Evolutionary conservation across 129 eudicot genomes (phyloP).

Genomic region (Lactuca saligna): DNA sequence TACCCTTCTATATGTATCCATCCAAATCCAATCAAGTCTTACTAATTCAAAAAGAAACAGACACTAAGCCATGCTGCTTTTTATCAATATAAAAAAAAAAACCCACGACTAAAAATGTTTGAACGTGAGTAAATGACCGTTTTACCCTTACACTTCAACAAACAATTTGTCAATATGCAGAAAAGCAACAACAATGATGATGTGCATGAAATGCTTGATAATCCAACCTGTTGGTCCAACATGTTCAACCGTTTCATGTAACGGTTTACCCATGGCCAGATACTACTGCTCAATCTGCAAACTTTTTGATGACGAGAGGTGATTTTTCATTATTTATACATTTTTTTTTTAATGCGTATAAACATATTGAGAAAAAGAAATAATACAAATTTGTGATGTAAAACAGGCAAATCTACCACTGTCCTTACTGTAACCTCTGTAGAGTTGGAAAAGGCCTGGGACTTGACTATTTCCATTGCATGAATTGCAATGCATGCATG

Average conservation of each 20-base stretch:
- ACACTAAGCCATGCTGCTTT: too few species aligned
- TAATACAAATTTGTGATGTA: background rate
- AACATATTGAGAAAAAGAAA: too few species aligned
- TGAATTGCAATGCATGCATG: slow-evolving; percentile 99
- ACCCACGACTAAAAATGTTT: too few species aligned
- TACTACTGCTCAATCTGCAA: slow-evolving; percentile 87
- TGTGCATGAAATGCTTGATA: slow-evolving; percentile 92
- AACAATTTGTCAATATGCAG: slow-evolving; percentile 39
- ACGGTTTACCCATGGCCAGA: slow-evolving; percentile 76
- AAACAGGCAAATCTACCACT: slow-evolving; percentile 91
- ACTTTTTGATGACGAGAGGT: slow-evolving; percentile 91
- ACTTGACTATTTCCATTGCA: slow-evolving; percentile 83
- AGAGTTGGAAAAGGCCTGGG: slow-evolving; percentile 96
- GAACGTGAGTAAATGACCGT: too few species aligned
- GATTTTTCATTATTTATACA: slow-evolving; percentile 16
- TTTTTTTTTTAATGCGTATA: background rate
- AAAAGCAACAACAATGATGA: slow-evolving; percentile 83
- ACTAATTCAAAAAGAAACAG: too few species aligned
- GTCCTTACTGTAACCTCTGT: slow-evolving; percentile 95
- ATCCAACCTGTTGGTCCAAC: slow-evolving; percentile 71
- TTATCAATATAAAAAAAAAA: too few species aligned
- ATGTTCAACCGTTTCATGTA: slow-evolving; percentile 66
- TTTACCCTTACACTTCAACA: background rate
- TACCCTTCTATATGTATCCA: too few species aligned
- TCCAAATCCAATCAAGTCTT: too few species aligned